Conservation (phyloP, 306 rosid species). For the Malus orientalis region DNA sequence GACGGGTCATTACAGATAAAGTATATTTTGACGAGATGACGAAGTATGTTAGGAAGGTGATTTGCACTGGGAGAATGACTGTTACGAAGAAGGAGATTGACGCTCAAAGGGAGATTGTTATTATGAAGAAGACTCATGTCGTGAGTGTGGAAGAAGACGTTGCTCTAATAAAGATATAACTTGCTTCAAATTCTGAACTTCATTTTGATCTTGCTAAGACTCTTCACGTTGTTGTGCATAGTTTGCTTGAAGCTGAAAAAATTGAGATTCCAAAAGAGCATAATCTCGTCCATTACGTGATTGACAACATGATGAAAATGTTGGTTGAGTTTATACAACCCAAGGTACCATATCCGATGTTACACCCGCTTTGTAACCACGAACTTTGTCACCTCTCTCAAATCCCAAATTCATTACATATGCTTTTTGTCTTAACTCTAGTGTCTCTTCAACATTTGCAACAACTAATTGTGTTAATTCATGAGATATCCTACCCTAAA, state of each 20-base stretch:
- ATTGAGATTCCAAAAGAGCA: neutral
- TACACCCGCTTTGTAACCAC: neutral
- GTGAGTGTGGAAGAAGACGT: too few relatives aligned
- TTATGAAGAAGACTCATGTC: too few relatives aligned
- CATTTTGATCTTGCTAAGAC: too few relatives aligned
- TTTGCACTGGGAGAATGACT: too few relatives aligned
- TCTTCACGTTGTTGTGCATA: neutral
- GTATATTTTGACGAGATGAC: too few relatives aligned
- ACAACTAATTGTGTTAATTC: neutral
- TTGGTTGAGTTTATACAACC: neutral
- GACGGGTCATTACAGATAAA: too few relatives aligned
- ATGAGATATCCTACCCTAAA: neutral
- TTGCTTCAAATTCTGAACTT: too few relatives aligned
- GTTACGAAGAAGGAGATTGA: too few relatives aligned
- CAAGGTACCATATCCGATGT: neutral
- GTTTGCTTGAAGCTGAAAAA: neutral
- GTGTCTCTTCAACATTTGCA: neutral
- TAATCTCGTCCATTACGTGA: neutral
- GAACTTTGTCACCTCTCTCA: neutral
- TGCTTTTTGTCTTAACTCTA: neutral
- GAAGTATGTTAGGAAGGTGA: too few relatives aligned
- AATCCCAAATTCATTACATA: neutral
- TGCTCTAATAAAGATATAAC: too few relatives aligned
- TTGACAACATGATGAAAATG: neutral
- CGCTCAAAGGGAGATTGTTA: too few relatives aligned